These are phyloP conservation scores for Filosporella fistucella DNA, from an alignment of 495 filamentous ascomycete genomes.

Conservation along the genomic window DNA sequence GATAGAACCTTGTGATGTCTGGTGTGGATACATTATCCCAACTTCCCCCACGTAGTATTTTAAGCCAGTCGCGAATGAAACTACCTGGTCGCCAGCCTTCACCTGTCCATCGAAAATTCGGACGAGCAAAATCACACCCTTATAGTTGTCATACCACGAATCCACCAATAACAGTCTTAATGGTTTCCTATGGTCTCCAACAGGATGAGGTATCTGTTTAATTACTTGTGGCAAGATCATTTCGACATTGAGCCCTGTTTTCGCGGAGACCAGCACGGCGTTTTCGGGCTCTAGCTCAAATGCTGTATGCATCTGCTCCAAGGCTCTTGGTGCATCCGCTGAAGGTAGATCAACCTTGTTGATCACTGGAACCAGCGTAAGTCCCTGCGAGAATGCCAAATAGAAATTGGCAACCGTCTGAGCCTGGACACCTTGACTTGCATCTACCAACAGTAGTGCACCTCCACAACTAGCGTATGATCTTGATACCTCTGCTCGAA, in stretches of 20 bases:
- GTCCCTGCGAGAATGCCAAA: slow-evolving; percentile 85
- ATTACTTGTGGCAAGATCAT: slow-evolving; percentile 78
- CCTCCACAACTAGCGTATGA: slow-evolving; percentile 95
- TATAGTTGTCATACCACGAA: slow-evolving; percentile 96
- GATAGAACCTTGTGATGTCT: slow-evolving; percentile 72
- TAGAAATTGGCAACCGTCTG: slow-evolving; percentile 99
- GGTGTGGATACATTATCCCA: slow-evolving; percentile 92
- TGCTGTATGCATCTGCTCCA: slow-evolving; percentile 77
- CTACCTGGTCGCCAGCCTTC: slow-evolving; percentile 73
- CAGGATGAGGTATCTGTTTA: slow-evolving; percentile 74
- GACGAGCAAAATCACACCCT: slow-evolving; percentile 88
- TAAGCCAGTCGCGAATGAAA: slow-evolving; percentile 79
- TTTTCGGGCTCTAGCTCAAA: slow-evolving; percentile 83
- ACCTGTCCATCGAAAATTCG: slow-evolving; percentile 87
- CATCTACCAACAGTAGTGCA: slow-evolving; percentile 88
- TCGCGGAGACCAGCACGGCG: slow-evolving; percentile 86
- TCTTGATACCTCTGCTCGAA: slow-evolving; percentile 89
- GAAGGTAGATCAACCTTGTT: slow-evolving; percentile 94
- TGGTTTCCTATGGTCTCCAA: slow-evolving; percentile 65
- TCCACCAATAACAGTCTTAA: slow-evolving; percentile 87
- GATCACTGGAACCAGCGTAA: slow-evolving; percentile 83
- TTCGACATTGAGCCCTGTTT: slow-evolving; percentile 85
- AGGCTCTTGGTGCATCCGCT: slow-evolving; percentile 76
- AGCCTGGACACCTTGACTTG: slow-evolving; percentile 86
- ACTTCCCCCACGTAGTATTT: slow-evolving; percentile 94